These are phyloP conservation scores for Mangifera indica DNA, from an alignment of 345 rosid genomes.

Conservation along the genomic window DNA sequence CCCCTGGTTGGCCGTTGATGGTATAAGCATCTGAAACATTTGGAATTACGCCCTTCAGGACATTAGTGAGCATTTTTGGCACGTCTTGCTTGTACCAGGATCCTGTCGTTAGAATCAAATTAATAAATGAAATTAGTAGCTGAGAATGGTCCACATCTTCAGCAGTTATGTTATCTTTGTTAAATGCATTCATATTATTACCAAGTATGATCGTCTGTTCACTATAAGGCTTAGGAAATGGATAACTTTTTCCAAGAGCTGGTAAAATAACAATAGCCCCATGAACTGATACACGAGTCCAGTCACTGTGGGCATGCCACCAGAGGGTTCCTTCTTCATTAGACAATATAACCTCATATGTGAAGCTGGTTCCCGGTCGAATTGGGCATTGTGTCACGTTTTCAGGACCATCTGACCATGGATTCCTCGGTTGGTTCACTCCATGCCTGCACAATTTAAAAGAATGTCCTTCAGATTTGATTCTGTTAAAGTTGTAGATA, in stretches of 20 bases:
- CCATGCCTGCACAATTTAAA: constrained; percentile 36
- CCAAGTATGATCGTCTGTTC: constrained; percentile 39
- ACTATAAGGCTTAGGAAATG: constrained; percentile 29
- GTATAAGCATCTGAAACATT: neutral
- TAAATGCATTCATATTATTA: constrained; percentile 12
- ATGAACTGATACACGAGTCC: constrained; percentile 46
- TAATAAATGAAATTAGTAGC: neutral
- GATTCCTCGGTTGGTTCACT: constrained; percentile 42
- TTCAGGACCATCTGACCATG: constrained; percentile 52
- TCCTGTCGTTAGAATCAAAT: too few relatives aligned
- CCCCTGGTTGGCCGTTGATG: constrained; percentile 40
- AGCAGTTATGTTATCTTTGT: too few relatives aligned
- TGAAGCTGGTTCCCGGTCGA: constrained; percentile 36
- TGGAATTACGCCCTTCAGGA: neutral
- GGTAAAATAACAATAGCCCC: constrained; percentile 40
- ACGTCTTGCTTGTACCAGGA: too few relatives aligned
- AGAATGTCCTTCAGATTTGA: too few relatives aligned
- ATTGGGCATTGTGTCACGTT: constrained; percentile 52
- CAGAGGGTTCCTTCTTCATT: constrained; percentile 48
- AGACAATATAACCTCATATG: constrained; percentile 30
- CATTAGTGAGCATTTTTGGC: too few relatives aligned
- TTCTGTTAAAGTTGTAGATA: too few relatives aligned
- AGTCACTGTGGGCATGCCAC: constrained; percentile 19
- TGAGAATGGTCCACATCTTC: too few relatives aligned
- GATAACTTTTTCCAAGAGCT: constrained; percentile 20